phyloP scores from a whole-genome alignment of 2,329 filamentous ascomycete species.

The Ophiocordyceps polyrhachis-furcata region DNA sequence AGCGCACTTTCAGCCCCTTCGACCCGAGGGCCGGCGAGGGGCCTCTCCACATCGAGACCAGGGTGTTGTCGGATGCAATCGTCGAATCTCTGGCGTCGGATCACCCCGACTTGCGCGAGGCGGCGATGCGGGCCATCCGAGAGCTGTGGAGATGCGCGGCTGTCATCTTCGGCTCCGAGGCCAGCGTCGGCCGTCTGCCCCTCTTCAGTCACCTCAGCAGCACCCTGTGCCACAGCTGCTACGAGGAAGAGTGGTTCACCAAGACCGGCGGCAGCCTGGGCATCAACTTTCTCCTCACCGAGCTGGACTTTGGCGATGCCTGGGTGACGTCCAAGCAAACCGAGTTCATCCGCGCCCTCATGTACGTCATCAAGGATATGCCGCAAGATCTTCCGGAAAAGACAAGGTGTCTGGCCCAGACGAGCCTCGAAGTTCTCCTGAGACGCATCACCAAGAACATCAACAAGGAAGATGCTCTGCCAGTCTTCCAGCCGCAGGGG shows the following conservation, averaged over 20 bases:
- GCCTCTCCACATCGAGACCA: conserved; percentile 68
- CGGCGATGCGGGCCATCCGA: conserved; percentile 60
- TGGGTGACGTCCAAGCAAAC: conserved; percentile 74
- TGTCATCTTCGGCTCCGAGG: conserved; percentile 60
- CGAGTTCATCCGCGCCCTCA: conserved; percentile 76
- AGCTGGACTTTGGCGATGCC: conserved; percentile 62
- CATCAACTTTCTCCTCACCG: conserved; percentile 72
- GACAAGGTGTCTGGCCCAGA: conserved; percentile 66
- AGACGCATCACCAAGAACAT: conserved; percentile 60
- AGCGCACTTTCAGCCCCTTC: conserved; percentile 61
- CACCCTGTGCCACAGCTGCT: conserved; percentile 83
- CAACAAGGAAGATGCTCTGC: conserved; percentile 51
- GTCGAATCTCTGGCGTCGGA: conserved; percentile 83
- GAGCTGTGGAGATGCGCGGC: conserved; percentile 59
- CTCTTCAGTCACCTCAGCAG: conserved; percentile 73
- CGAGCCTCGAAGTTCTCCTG: conserved; percentile 64
- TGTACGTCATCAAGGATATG: conserved; percentile 98
- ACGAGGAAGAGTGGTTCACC: conserved; percentile 97
- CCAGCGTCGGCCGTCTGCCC: conserved; percentile 53
- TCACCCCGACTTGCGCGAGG: conserved; percentile 57
- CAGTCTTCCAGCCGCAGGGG: conserved; percentile 18
- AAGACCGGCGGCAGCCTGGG: conserved; percentile 86
- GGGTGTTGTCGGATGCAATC: conserved; percentile 73
- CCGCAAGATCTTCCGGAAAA: conserved; percentile 82
- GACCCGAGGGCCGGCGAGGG: conserved; percentile 77